Evolutionary conservation across 768 basidiomycete genomes (phyloP), one percentile per base, ranked within the genome.

Genomic region (Podaxis sp.): DNA sequence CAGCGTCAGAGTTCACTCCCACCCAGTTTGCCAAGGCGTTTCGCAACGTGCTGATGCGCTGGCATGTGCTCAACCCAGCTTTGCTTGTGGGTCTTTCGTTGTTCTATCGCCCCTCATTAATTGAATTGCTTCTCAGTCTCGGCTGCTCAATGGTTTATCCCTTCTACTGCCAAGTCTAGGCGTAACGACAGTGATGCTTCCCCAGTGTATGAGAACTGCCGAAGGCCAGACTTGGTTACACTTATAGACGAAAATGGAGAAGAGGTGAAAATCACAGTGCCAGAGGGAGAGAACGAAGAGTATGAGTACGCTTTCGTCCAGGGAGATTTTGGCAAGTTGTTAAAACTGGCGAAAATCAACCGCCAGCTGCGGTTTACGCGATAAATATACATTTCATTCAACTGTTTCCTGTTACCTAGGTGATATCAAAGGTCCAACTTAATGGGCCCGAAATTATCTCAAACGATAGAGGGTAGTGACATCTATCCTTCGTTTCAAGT

Each of bases 281-380:
- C 60, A 3, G 52, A 54, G 2, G 60, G 60, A 44, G 52, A 61
- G 26, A 61, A 61, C 24, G 52, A 52, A 22, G 60, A 55, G 11
- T 61, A 54, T 15, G 60, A 61, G 24, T n/a, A 44, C 19, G 60
- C 52, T 9, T 61, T 61, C 38, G 40, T 54, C 15, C 30, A 54
- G 5, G 60, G 60, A 2, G 33, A 61, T 13, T 61, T 42, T 3
- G 28, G 52, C 13, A 61, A 30, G 8, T 33, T 61, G 11, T 30
- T 61, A 12, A 46, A 48, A 8, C 28, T 61, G 15, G 60, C 60
- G 9, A 61, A 61, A 22, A 52, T 59, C 49, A 52, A 39, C 17
- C 58, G 19, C 6, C 17, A 51, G 0, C 0, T 59, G 58, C 48
- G 49, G 2, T 59, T 59, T 6, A 38, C 9, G 1, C 48, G 48